These are phyloP conservation scores for Zymoseptoria pseudotritici DNA, from an alignment of 2,329 filamentous ascomycete genomes.

Conservation along the genomic window DNA sequence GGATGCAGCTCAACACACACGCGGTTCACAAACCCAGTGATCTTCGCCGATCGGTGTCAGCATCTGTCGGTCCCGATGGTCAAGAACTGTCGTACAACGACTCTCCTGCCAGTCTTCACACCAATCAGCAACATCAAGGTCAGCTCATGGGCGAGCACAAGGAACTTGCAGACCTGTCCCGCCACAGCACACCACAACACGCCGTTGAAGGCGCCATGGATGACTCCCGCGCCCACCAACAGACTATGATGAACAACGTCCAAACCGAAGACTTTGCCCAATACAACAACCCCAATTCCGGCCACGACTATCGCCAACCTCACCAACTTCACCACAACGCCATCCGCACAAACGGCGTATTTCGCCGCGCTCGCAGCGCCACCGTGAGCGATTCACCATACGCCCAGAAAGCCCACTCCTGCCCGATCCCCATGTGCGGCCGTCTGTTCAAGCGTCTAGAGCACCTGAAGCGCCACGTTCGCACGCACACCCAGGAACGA, in stretches of 20 bases:
- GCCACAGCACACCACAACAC: constrained; percentile 83
- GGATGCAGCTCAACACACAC: constrained; percentile 42
- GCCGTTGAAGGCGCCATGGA: constrained; percentile 75
- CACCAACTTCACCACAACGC: constrained; percentile 51
- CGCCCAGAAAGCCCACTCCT: constrained; percentile 95
- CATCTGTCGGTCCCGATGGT: constrained; percentile 63
- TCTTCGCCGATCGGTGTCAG: constrained; percentile 81
- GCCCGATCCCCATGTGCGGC: constrained; percentile 96
- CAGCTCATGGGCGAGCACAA: constrained; percentile 63
- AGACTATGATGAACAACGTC: constrained; percentile 52
- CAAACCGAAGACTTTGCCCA: constrained; percentile 65
- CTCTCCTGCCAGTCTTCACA: constrained; percentile 69
- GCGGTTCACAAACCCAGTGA: constrained; percentile 76
- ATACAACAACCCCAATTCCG: constrained; percentile 43
- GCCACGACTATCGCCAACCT: constrained; percentile 29
- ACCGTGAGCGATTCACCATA: constrained; percentile 97
- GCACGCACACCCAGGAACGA: constrained; percentile 98
- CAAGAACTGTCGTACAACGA: constrained; percentile 66
- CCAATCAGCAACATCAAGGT: constrained; percentile 56
- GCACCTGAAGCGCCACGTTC: constrained; percentile 97
- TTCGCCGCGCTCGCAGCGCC: constrained; percentile 84
- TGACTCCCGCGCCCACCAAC: constrained; percentile 28
- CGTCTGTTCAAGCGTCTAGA: constrained; percentile 98
- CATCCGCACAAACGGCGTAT: constrained; percentile 62
- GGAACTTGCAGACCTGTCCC: constrained; percentile 74